A percentile compares a stretch with the other conserved stretches of the same genome.
Conservation (phyloP, 108 stramenopile species). For the Bacterosira constricta region DNA sequence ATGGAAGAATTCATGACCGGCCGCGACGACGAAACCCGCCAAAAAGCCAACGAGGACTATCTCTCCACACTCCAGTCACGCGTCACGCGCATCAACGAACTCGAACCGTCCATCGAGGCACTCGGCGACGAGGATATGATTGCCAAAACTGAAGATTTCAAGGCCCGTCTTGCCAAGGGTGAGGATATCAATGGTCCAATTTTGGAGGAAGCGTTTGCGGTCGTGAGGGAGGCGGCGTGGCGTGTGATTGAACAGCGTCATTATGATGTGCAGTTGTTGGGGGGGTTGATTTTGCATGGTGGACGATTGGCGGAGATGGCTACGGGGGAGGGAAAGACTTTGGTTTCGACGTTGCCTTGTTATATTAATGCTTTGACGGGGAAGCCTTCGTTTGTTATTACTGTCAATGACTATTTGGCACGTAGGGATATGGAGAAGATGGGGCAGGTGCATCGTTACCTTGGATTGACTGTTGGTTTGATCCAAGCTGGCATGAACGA, state of each 20-base stretch:
- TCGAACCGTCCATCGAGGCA: constrained; percentile 86
- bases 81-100: constrained; percentile 81
- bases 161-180: constrained; percentile 63
- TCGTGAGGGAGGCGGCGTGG: constrained; percentile 97
- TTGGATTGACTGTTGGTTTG: constrained; percentile 93
- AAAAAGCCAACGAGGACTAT: constrained; percentile 67
- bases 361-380: constrained; percentile 87
- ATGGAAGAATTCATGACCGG: constrained; percentile 82
- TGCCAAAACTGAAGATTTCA: constrained; percentile 84
- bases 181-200: constrained; percentile 74
- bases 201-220: constrained; percentile 94
- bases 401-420: constrained; percentile 97
- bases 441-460: constrained; percentile 92
- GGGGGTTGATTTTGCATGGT: constrained; percentile 91
- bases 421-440: constrained; percentile 94
- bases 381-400: constrained; percentile 82
- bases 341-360: constrained; percentile 89
- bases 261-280: constrained; percentile 95
- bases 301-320: constrained; percentile 95
- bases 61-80: constrained; percentile 64
- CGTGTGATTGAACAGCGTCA: constrained; percentile 91
- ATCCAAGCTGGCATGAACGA: constrained; percentile 89
- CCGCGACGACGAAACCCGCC: constrained; percentile 55
- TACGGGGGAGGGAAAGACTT: constrained; percentile 97
- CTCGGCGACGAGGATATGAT: constrained; percentile 86